phyloP scores from a whole-genome alignment of 2,329 filamentous ascomycete genomes.

The Hymenoscyphus linearis region DNA sequence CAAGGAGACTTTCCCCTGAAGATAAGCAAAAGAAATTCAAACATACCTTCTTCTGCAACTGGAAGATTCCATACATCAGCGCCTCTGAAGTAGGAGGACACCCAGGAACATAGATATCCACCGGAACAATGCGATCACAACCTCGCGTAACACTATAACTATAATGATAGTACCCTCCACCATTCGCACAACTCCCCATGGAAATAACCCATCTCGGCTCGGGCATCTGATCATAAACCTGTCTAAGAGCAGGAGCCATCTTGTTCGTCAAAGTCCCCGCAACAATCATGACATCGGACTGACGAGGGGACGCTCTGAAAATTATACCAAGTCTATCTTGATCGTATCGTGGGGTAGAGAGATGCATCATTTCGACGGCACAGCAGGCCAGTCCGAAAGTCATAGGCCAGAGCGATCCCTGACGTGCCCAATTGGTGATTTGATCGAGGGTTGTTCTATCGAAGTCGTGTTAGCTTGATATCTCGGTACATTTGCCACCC shows the following conservation, averaged over 20 bases:
- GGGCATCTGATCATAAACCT: conserved; percentile 95
- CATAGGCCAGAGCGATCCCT: conserved; percentile 83
- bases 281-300: conserved; percentile 91
- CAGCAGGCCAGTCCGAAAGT: conserved; percentile 87
- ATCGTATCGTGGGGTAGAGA: conserved; percentile 83
- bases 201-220: conserved; percentile 81
- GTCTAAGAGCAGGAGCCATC: conserved; percentile 85
- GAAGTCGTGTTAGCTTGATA: conserved; percentile 11
- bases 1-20: not conserved
- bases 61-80: conserved; percentile 64
- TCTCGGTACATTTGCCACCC: not conserved
- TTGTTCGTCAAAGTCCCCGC: conserved; percentile 92
- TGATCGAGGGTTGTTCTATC: conserved; percentile 73
- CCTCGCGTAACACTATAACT: conserved; percentile 73
- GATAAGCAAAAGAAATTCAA: not conserved
- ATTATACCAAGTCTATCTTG: conserved; percentile 86
- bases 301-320: conserved; percentile 80
- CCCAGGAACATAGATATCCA: conserved; percentile 75
- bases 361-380: conserved; percentile 89
- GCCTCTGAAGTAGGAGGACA: conserved; percentile 60
- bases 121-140: conserved; percentile 71
- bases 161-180: conserved; percentile 84
- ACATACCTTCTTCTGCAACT: conserved; percentile 68
- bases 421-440: conserved; percentile 77
- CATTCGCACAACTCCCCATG: conserved; percentile 82